Evolutionary conservation across 129 eudicot species (phyloP), one percentile per base, ranked within the genome.

Genomic region (Silybum marianum): DNA sequence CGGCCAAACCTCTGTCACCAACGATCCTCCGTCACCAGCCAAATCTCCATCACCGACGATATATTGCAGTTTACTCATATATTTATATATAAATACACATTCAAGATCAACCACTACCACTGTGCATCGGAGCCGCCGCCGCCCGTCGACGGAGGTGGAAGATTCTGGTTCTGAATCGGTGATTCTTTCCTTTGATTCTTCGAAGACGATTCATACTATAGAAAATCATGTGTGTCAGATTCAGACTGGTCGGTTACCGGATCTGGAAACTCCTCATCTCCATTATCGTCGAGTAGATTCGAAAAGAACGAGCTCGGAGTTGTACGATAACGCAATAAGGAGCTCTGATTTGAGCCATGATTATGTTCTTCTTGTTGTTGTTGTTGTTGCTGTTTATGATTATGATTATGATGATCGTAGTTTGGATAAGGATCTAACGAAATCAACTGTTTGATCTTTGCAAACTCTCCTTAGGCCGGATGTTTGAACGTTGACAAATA

Each of bases 251-350:
- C 67, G 19, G 74, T 30, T n/a, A 78, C 80, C 24, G 69, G 66
- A 74, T 75, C 87, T 71, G 74, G 19, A 78, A 78, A 83, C 74
- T 78, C 86, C 42, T 83, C 77, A 4, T 28, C 70, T 72, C 70
- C 83, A 66, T 58, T 76, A 14, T 83, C 83, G 54, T 85, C 89
- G 5, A 93, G 69, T 19, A 88, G 85, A 83, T 84, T 83, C 28
- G 92, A 89, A 11, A 87, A 88, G 36, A 87, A 86, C 0, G 98
- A 87, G 73, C 93, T 93, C 44, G 95, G 97, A 36, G 97, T 90
- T 16, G 97, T 90, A 3, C 97, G 84, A 46, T 75, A 85, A 19
- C 91, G 79, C 68, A 81, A 62, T n/a, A 91, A 73, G 14, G 82
- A 25, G 72, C 51, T 75, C 36, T 79, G 79, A 73, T 73, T 73